Evolutionary conservation across 352 stramenopile species (phyloP).

Genomic region (Phytopythium boreale): DNA sequence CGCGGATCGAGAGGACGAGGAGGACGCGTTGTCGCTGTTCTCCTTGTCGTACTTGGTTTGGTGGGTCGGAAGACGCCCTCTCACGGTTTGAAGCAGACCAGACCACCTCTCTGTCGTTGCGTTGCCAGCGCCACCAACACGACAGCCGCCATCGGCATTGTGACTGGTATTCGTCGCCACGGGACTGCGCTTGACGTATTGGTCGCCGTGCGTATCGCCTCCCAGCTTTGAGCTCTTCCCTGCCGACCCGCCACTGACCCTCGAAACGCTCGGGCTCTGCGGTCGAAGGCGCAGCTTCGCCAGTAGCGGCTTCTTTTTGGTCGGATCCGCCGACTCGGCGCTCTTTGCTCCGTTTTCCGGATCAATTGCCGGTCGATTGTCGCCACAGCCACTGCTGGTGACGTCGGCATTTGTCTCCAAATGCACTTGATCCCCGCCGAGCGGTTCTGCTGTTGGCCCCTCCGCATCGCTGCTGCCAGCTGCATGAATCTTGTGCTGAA

Average conservation of each 20-base stretch:
- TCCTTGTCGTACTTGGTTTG: slow-evolving; percentile 9
- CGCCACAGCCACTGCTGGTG: not conserved
- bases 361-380: not conserved
- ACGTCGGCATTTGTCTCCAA: not conserved
- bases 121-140: not conserved
- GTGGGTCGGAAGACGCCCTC: slow-evolving; percentile 4
- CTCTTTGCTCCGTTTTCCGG: not conserved
- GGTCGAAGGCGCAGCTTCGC: slow-evolving; percentile 53
- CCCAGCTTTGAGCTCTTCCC: not conserved
- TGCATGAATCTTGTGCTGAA: slow-evolving; percentile 19
- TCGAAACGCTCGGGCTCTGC: slow-evolving; percentile 29
- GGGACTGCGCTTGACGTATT: not conserved
- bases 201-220: not conserved
- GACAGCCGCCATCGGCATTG: not conserved
- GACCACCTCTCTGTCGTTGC: not conserved
- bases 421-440: not conserved
- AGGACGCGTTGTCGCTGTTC: not conserved
- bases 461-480: not conserved
- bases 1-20: not conserved
- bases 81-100: slow-evolving; percentile 10
- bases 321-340: not conserved
- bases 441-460: not conserved
- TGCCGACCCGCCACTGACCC: not conserved
- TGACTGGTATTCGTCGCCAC: not conserved
- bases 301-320: slow-evolving; percentile 41